phyloP scores from a whole-genome alignment of 116 monocot genomes.

The Posidonia oceanica region DNA sequence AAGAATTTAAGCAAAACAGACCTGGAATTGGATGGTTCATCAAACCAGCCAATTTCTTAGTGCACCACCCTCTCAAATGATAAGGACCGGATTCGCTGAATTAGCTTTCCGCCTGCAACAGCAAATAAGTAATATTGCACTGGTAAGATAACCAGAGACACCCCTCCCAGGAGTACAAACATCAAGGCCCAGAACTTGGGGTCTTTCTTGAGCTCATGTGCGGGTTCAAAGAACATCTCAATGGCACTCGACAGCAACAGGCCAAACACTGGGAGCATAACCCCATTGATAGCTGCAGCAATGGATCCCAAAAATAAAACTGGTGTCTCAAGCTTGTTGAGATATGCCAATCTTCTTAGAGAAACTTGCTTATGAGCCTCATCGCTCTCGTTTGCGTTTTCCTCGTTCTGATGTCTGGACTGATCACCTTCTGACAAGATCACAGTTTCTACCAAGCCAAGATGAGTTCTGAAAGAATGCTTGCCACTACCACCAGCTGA shows the following conservation, averaged over 20 bases:
- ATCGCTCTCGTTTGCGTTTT: not conserved
- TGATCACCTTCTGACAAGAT: slow-evolving; percentile 18
- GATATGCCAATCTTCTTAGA: slow-evolving; percentile 24
- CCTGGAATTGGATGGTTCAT: slow-evolving; percentile 23
- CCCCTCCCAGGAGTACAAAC: slow-evolving; percentile 10
- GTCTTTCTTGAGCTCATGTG: slow-evolving; percentile 26
- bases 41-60: slow-evolving; percentile 39
- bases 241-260: slow-evolving; percentile 19
- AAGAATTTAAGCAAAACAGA: no score
- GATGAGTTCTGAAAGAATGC: slow-evolving; percentile 18
- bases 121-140: slow-evolving; percentile 20
- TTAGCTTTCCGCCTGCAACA: slow-evolving; percentile 25
- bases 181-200: slow-evolving; percentile 26
- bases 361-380: slow-evolving; percentile 12
- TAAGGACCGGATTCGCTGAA: slow-evolving; percentile 26
- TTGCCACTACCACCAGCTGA: slow-evolving; percentile 24
- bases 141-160: slow-evolving; percentile 12
- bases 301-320: slow-evolving; percentile 27
- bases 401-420: not conserved
- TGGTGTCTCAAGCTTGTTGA: slow-evolving; percentile 42
- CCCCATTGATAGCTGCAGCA: slow-evolving; percentile 19
- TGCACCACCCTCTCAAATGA: slow-evolving; percentile 36
- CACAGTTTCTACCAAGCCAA: not conserved
- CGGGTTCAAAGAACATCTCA: slow-evolving; percentile 23
- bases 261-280: slow-evolving; percentile 22